Evolutionary conservation across 768 basidiomycete genomes (phyloP), one percentile per base, ranked within the genome.

Genomic region (Phanerochaete sordida): DNA sequence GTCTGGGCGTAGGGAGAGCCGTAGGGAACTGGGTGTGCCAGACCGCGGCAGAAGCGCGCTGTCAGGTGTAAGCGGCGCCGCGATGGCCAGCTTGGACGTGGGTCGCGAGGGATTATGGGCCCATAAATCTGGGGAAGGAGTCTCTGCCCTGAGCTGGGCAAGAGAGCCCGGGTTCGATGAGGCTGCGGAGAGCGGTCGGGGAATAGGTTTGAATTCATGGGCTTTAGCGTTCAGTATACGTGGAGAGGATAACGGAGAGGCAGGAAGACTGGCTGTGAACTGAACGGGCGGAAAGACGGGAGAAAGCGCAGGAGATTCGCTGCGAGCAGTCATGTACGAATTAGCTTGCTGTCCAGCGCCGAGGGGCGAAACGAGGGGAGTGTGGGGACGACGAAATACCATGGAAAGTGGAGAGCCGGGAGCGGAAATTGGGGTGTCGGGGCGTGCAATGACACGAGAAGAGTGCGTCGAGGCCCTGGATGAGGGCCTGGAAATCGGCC

Each of bases 91-190:
- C 69, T 93, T 96, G 15, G 90, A 90, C 1, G 86, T 84, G 0
- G 85, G 84, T 61, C 90, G 81, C 31, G 81, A 81, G 43, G 82
- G 84, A 58, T 70, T 75, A 70, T 91, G 91, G 2, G 91, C 84
- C 93, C 94, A 96, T 56, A 93, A 71, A 77, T 95, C 94, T 13
- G 91, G 91, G 7, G 91, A 91, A n/a, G 91, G 88, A 1, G 91
- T 92, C 60, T 93, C 90, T 9, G 84, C 84, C 45, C 91, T 80
- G 16, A 72, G 75, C 76, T 50, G 75, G 48, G 61, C 75, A 62
- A 81, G 76, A 6, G 79, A 83, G 58, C 73, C 81, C 53, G 82
- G 86, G 68, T 81, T 83, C 31, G 80, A 86, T 23, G 84, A 85
- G 31, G 86, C 85, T 1, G 91, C 87, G 8, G 89, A 90, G 27